Base-by-base conservation (phyloP, 2,329 filamentous ascomycete genomes). In the Venturia asperata region DNA sequence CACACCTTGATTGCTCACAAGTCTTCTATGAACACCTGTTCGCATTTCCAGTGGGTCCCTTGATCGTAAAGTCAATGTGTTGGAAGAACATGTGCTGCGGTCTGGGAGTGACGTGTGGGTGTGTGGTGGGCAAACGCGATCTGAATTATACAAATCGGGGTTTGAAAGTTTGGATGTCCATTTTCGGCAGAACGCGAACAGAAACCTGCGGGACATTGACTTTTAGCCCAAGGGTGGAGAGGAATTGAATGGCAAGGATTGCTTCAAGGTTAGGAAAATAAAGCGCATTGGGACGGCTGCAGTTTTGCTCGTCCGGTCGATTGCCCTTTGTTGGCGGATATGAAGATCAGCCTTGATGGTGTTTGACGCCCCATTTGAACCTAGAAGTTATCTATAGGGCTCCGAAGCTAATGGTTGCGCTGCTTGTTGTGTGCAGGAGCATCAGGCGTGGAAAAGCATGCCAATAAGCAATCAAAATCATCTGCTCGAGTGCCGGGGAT, bases 81-180 rank as follows among this genome's bases (percentile, higher is more conserved):
- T 58, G 52, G 52, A 15, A 34, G 52, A 58, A 58, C 11, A 58
- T 37, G 52, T 34, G 52, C 19, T 58, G 52, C 52, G 27, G 52
- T 21, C 9, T 52, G 27, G 52, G 15, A 11, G 52, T 58, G 52
- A 58, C 52, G 52, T 37, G 52, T 37, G 52, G 27, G 30, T 13
- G 52, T 58, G 52, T 39, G 52, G 52, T 37, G 27, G 52, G 30
- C 30, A 58, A 58, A 58, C 27, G 52, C 52, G 30, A 58, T 34
- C 52, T 34, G 13, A 37, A 58, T 37, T 58, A 37, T 37, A 58
- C 52, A 58, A 11, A 58, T 58, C 52, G 17, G 17, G 30, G 27
- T 39, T 58, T 58, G 52, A 11, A 6, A 24, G 7, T 58, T 34
- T 11, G 17, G 30, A 30, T 37, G 30, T 19, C 15, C 52, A 37